phyloP scores from a whole-genome alignment of 192 early-diverging fungal genomes.

The Phycomyces nitens region DNA sequence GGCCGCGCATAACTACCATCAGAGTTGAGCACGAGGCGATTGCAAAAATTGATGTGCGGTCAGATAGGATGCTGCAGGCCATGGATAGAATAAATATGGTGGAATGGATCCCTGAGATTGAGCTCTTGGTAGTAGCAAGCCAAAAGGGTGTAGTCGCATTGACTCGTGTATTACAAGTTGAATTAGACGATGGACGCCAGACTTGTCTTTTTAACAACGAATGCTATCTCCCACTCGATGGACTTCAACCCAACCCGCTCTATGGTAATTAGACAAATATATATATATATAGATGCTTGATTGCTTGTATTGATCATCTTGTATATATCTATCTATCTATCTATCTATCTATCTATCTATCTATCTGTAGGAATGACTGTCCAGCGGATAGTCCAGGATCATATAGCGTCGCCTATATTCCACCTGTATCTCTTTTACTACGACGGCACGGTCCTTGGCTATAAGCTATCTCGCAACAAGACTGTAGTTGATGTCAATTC shows the following conservation, averaged over 20 bases:
- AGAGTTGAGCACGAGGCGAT: constrained; percentile 17
- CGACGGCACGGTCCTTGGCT: constrained; percentile 13
- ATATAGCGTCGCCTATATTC: constrained; percentile 7
- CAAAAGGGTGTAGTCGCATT: constrained; percentile 33
- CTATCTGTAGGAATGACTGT: constrained; percentile 19
- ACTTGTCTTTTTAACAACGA: constrained; percentile 30
- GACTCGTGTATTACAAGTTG: constrained; percentile 23
- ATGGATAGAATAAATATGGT: constrained; percentile 27
- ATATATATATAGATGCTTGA: background rate
- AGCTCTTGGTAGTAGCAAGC: constrained; percentile 19
- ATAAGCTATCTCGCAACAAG: constrained; percentile 20
- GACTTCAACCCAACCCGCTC: constrained; percentile 13
- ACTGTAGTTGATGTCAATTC: background rate
- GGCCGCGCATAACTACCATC: constrained; percentile 12
- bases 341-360: background rate
- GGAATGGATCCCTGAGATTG: constrained; percentile 35
- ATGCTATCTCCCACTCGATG: constrained; percentile 18
- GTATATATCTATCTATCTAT: background rate
- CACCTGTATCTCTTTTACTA: constrained; percentile 27
- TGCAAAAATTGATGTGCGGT: constrained; percentile 23
- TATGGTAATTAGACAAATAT: constrained; percentile 19
- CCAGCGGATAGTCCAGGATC: constrained; percentile 7
- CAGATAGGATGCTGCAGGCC: constrained; percentile 4
- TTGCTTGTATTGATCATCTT: background rate
- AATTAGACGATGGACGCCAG: constrained; percentile 15